phyloP scores from a whole-genome alignment of 2,329 filamentous ascomycete genomes.

The Arthrobotrys megalospora region DNA sequence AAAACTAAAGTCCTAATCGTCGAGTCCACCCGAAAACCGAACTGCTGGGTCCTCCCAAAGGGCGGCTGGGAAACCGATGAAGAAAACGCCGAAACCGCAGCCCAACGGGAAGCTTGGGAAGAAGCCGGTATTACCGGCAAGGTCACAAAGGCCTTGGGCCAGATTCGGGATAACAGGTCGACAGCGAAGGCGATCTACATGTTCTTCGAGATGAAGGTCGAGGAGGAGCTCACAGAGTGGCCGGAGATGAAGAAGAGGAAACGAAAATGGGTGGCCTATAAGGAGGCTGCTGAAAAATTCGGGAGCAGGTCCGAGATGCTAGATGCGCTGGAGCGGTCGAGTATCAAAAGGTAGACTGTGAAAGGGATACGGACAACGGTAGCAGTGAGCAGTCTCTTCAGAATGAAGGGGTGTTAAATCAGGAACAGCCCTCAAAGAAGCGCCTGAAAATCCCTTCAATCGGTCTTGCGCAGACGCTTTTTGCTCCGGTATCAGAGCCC shows the following conservation, averaged over 20 bases:
- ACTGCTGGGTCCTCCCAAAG: slow-evolving; percentile 92
- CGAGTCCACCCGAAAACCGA: slow-evolving; percentile 89
- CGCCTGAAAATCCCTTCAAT: neutral
- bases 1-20: slow-evolving; percentile 92
- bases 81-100: slow-evolving; percentile 84
- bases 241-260: slow-evolving; percentile 93
- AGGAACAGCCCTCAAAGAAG: slow-evolving; percentile 4
- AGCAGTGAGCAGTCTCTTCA: neutral
- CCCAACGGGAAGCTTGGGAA: slow-evolving; percentile 92
- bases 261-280: slow-evolving; percentile 89
- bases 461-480: neutral
- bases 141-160: slow-evolving; percentile 86
- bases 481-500: neutral
- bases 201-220: slow-evolving; percentile 89
- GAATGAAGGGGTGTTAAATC: neutral
- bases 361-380: slow-evolving; percentile 14
- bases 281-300: slow-evolving; percentile 83
- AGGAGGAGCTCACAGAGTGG: slow-evolving; percentile 88
- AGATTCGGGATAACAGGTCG: slow-evolving; percentile 83
- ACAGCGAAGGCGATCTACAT: slow-evolving; percentile 39
- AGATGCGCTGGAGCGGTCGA: slow-evolving; percentile 81
- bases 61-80: slow-evolving; percentile 98
- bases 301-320: slow-evolving; percentile 84
- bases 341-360: slow-evolving; percentile 54
- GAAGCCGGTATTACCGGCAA: slow-evolving; percentile 92